phyloP scores from a whole-genome alignment of 1,284 basidiomycete species.

The Laetiporus sulphureus region DNA sequence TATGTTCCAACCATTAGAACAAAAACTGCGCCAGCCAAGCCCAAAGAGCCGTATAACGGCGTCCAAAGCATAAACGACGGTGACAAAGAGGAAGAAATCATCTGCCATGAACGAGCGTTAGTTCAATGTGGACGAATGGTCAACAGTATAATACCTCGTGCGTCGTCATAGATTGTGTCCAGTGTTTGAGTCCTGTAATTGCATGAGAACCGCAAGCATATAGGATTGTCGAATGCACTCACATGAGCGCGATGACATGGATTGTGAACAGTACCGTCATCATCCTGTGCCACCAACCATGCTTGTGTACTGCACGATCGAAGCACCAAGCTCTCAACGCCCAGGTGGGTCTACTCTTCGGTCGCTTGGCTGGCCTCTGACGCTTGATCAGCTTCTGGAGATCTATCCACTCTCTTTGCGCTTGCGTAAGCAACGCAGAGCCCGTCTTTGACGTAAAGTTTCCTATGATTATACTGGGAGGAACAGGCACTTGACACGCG shows the following conservation, averaged over 20 bases:
- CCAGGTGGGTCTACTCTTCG: constrained; percentile 52
- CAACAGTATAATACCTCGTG: no score
- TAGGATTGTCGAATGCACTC: constrained; percentile 23
- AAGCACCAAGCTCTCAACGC: constrained; percentile 82
- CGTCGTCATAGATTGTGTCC: constrained; percentile 47
- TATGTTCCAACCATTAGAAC: constrained; percentile 86
- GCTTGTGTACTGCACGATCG: constrained; percentile 84
- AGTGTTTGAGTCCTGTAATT: constrained; percentile 74
- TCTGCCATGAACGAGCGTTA: constrained; percentile 51
- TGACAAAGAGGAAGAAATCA: constrained; percentile 72
- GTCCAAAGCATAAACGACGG: constrained; percentile 75
- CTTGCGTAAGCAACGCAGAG: constrained; percentile 74
- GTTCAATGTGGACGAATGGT: no score
- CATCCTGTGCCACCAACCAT: constrained; percentile 87
- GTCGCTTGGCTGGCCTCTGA: constrained; percentile 83
- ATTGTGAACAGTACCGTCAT: constrained; percentile 82
- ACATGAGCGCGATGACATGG: constrained; percentile 89
- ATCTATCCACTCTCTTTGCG: constrained; percentile 96
- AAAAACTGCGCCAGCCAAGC: constrained; percentile 81
- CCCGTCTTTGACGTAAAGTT: constrained; percentile 89
- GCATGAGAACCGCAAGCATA: constrained; percentile 9
- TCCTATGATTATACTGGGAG: constrained; percentile 82
- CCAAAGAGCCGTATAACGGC: constrained; percentile 77
- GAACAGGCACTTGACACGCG: no score
- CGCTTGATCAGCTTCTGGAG: constrained; percentile 84